These are phyloP conservation scores for Oxyria digyna DNA, from an alignment of 148 eudicot species.

Conservation along the genomic window DNA sequence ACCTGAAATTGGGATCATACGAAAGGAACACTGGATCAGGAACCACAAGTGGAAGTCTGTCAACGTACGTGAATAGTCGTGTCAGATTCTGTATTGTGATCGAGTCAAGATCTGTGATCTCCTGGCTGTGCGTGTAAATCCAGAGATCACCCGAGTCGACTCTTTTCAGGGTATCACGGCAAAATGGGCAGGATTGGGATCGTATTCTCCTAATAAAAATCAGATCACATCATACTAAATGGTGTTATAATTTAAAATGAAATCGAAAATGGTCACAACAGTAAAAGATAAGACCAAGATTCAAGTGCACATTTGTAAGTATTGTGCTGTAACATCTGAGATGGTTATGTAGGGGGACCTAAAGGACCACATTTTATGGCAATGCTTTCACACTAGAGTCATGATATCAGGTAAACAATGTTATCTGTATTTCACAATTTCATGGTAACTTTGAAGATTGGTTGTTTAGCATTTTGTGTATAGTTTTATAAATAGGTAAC, in stretches of 20 bases:
- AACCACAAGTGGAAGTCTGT: slow-evolving; percentile 53
- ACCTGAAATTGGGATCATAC: slow-evolving; percentile 29
- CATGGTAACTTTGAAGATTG: background rate
- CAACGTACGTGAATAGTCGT: slow-evolving; percentile 50
- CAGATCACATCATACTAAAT: background rate
- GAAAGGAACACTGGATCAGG: slow-evolving; percentile 32
- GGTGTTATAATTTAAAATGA: background rate
- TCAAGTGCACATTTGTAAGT: background rate
- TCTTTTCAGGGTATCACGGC: slow-evolving; percentile 61
- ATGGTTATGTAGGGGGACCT: background rate
- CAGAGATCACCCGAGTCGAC: slow-evolving; percentile 73
- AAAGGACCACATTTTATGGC: background rate
- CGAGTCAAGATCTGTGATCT: slow-evolving; percentile 34
- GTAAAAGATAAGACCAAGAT: background rate
- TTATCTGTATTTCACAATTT: background rate
- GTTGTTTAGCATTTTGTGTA: background rate
- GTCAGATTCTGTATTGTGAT: slow-evolving; percentile 46
- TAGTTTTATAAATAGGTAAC: background rate
- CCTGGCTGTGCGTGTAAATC: slow-evolving; percentile 50
- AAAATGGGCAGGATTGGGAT: slow-evolving; percentile 80
- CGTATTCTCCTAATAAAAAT: slow-evolving; percentile 13
- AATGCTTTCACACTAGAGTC: background rate
- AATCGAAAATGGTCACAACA: background rate
- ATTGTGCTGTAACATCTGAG: background rate
- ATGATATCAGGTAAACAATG: background rate